Conservation (phyloP, 495 filamentous ascomycete species). For the Aspergillus haitiensis region DNA sequence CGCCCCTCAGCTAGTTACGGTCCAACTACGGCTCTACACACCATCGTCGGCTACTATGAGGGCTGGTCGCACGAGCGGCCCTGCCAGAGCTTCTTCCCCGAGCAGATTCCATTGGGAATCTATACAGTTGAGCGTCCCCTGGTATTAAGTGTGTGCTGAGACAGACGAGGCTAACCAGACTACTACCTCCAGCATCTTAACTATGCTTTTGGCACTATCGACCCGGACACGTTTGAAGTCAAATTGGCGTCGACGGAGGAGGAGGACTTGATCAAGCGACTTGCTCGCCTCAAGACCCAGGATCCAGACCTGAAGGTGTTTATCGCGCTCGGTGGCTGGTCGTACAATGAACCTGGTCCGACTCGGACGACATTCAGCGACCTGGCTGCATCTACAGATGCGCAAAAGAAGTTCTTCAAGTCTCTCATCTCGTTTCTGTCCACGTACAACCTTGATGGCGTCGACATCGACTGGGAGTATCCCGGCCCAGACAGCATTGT, state of each 20-base stretch:
- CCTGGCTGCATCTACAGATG: slow-evolving; percentile 27
- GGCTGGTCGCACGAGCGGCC: slow-evolving; percentile 17
- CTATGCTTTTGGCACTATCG: slow-evolving; percentile 45
- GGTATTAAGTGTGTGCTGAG: background rate
- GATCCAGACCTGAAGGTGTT: slow-evolving; percentile 31
- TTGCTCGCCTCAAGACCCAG: slow-evolving; percentile 35
- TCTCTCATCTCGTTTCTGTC: slow-evolving; percentile 43
- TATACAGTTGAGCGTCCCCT: slow-evolving; percentile 24
- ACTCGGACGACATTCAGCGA: slow-evolving; percentile 29
- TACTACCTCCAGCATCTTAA: slow-evolving; percentile 33
- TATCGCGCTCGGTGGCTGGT: slow-evolving; percentile 47
- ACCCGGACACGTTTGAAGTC: slow-evolving; percentile 37
- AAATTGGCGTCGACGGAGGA: slow-evolving; percentile 23
- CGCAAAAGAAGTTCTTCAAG: slow-evolving; percentile 44
- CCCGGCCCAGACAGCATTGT: slow-evolving; percentile 28
- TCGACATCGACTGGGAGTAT: slow-evolving; percentile 60
- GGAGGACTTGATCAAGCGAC: slow-evolving; percentile 23
- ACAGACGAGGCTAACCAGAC: background rate
- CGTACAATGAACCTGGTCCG: slow-evolving; percentile 35
- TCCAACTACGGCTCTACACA: background rate
- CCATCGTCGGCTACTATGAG: slow-evolving; percentile 31
- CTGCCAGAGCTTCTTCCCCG: slow-evolving; percentile 20
- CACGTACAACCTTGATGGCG: slow-evolving; percentile 51
- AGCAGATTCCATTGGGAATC: slow-evolving; percentile 16
- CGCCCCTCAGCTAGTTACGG: slow-evolving; percentile 3